Evolutionary conservation across 176 grass and related monocot genomes (phyloP), one percentile per base, ranked within the genome.

Genomic region (Carex parvula): DNA sequence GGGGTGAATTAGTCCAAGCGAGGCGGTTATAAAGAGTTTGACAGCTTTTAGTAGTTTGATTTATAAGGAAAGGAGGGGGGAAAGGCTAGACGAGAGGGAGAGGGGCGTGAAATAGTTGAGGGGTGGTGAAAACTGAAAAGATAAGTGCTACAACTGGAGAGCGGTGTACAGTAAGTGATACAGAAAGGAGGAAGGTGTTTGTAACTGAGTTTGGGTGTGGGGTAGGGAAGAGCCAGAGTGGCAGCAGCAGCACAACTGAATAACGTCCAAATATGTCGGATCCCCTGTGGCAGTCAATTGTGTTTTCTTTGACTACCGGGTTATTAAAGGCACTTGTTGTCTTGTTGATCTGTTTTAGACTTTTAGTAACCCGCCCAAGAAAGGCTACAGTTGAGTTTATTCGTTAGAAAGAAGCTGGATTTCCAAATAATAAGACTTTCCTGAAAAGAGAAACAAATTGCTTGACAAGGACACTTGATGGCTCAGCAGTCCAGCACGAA

Each of bases 171-270:
- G 6, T 73, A 18, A 24, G 41, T 73, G 70, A 48, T 6, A 52
- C 35, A 81, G 56, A 22, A 24, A 81, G 10, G 33, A 30, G 30
- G 76, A 80, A 5, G 35, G 15, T 35, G 33, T 35, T 35, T 35
- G 33, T 39, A 60, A 81, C 33, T 42, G 57, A 81, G 79, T 61
- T 60, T 61, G 54, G 58, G 77, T 42, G 73, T 53, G 73, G 48
- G 73, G 73, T 57, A 57, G 52, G 76, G 14, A 33, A 79, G 76
- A 60, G n/a, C 79, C 80, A 68, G 80, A 55, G 80, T 83, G 80
- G 80, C 80, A 83, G 33, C 79, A 46, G 80, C 80, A 83, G 33
- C 79, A 46, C 79, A 81, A 81, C 79, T 81, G 59, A 81, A 67
- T 65, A 83, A 83, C 81, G 21, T 0, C 62, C 81, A 33, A 33